Percentiles rank a stretch among this genome's conserved stretches.
Evolutionary conservation across 768 basidiomycete species (phyloP).

Genomic region (Mycena belliarum): DNA sequence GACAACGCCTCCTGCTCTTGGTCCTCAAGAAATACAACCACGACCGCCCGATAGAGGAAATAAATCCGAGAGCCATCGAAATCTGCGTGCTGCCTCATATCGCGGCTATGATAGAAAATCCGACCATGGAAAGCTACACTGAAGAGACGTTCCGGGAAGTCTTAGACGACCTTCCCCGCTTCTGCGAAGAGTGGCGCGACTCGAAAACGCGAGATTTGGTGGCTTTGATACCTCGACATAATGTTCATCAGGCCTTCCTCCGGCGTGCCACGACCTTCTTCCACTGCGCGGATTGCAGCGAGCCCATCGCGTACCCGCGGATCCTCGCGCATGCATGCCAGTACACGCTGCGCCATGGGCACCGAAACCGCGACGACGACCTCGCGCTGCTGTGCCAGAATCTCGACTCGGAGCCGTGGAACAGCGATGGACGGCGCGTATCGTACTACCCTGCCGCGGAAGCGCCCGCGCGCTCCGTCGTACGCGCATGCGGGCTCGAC

Average conservation of each 20-base stretch:
- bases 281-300: conserved; percentile 26
- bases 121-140: conserved; percentile 17
- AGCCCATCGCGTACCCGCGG: conserved; percentile 29
- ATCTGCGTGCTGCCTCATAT: conserved; percentile 24
- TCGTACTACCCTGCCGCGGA: conserved; percentile 18
- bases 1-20: conserved; percentile 22
- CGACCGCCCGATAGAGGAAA: conserved; percentile 20
- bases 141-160: conserved; percentile 23
- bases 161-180: conserved; percentile 14
- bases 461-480: conserved; percentile 18
- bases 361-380: conserved; percentile 28
- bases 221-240: conserved; percentile 19
- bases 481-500: conserved; percentile 21
- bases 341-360: conserved; percentile 22
- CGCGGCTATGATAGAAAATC: conserved; percentile 25
- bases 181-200: conserved; percentile 25
- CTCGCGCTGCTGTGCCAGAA: conserved; percentile 17
- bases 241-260: conserved; percentile 18
- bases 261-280: conserved; percentile 28
- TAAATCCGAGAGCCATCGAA: conserved; percentile 26
- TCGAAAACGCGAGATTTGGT: conserved; percentile 21
- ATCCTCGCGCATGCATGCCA: conserved; percentile 27
- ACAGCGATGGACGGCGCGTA: conserved; percentile 20
- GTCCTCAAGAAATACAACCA: conserved; percentile 19
- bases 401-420: conserved; percentile 26